phyloP scores from a whole-genome alignment of 106 monocot genomes.

The Dendrobium officinale region DNA sequence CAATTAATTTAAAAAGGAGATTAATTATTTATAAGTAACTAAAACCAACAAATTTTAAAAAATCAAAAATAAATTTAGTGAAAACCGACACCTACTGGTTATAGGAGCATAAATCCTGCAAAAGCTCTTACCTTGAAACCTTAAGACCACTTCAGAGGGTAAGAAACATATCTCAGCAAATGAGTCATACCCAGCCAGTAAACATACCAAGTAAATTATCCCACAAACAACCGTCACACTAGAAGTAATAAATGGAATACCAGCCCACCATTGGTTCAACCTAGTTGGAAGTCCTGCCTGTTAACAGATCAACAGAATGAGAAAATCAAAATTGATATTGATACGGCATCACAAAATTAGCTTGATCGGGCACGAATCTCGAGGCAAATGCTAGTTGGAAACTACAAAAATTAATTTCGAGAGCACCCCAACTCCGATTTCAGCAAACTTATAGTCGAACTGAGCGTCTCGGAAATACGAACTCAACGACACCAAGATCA shows the following conservation, averaged over 20 bases:
- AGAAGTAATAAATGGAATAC: constrained; percentile 67
- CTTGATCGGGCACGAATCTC: too few species aligned
- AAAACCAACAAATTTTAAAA: background rate
- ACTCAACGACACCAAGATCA: too few species aligned
- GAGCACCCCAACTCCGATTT: too few species aligned
- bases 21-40: background rate
- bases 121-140: constrained; percentile 45
- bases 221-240: constrained; percentile 49
- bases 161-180: constrained; percentile 61
- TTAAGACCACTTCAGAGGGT: constrained; percentile 49
- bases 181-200: constrained; percentile 66
- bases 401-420: too few species aligned
- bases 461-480: too few species aligned
- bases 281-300: constrained; percentile 61
- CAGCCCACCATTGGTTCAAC: constrained; percentile 65
- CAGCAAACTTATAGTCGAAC: too few species aligned
- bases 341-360: too few species aligned
- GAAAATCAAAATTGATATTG: background rate
- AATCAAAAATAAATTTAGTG: background rate
- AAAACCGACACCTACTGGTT: background rate
- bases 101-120: background rate
- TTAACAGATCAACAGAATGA: constrained; percentile 9
- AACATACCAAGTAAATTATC: constrained; percentile 51
- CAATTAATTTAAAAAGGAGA: background rate
- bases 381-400: too few species aligned